phyloP scores from a whole-genome alignment of 1,284 basidiomycete species.

The Ceratorhiza oryzae-sativae region DNA sequence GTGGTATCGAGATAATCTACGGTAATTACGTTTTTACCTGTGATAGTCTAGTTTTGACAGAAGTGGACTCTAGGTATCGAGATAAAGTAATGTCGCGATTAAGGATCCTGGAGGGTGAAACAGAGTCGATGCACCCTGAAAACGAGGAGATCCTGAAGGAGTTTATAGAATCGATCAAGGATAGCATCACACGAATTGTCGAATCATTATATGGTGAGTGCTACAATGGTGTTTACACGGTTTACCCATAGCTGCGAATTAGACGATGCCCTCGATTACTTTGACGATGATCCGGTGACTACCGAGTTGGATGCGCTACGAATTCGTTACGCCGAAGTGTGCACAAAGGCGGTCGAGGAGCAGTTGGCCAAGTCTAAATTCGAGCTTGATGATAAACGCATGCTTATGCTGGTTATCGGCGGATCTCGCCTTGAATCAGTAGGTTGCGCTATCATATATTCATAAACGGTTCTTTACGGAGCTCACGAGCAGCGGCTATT shows the following conservation, averaged over 20 bases:
- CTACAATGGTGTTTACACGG: not conserved
- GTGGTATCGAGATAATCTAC: constrained; percentile 15
- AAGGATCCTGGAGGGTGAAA: not conserved
- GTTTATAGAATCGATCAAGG: not conserved
- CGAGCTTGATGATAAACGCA: constrained; percentile 14
- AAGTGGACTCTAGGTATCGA: not conserved
- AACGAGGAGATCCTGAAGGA: not conserved
- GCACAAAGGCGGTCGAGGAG: constrained; percentile 3
- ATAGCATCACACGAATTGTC: not conserved
- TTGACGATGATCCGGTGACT: constrained; percentile 1
- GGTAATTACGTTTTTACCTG: not conserved
- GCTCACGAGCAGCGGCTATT: not conserved
- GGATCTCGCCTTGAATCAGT: constrained; percentile 10
- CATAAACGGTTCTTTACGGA: not conserved
- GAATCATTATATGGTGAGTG: constrained; percentile 4
- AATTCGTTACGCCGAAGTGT: not conserved
- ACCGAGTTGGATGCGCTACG: constrained; percentile 2
- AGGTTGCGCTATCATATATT: not conserved
- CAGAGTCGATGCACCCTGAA: constrained; percentile 2
- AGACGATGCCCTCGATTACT: constrained; percentile 18
- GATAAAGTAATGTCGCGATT: constrained; percentile 20
- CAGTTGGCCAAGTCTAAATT: constrained; percentile 12
- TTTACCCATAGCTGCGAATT: not conserved
- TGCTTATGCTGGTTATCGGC: constrained; percentile 1
- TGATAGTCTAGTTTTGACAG: not conserved